phyloP scores from a whole-genome alignment of 2,329 filamentous ascomycete species.

The Aspergillus proliferans region DNA sequence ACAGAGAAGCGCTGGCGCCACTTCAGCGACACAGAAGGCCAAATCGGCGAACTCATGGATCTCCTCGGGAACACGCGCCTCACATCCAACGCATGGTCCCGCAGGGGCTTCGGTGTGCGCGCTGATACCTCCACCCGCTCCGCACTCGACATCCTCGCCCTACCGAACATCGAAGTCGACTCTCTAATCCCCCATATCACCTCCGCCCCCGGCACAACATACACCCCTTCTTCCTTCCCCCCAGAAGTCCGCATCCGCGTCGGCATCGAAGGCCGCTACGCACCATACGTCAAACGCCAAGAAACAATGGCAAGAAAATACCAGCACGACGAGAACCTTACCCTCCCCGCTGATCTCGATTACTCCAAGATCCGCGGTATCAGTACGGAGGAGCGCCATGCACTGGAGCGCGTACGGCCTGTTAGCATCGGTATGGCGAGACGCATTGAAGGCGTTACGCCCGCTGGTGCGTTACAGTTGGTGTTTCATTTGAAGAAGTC shows the following conservation, averaged over 20 bases:
- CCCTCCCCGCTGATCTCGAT: constrained; percentile 67
- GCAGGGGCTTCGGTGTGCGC: constrained; percentile 63
- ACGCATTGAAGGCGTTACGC: constrained; percentile 68
- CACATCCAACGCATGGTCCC: constrained; percentile 60
- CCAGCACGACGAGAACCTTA: constrained; percentile 67
- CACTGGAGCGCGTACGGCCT: constrained; percentile 64
- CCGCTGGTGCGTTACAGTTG: constrained; percentile 39
- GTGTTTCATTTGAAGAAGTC: constrained; percentile 36
- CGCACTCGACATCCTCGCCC: constrained; percentile 72
- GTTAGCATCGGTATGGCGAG: constrained; percentile 85
- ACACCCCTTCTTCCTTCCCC: constrained; percentile 47
- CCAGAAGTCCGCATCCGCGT: constrained; percentile 61
- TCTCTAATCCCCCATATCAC: constrained; percentile 52
- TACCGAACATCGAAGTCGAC: constrained; percentile 55
- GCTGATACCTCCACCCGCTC: constrained; percentile 61
- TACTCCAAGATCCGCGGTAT: constrained; percentile 69
- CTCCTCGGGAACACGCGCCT: constrained; percentile 55
- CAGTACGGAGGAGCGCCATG: constrained; percentile 69
- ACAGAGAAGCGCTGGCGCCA: constrained; percentile 68
- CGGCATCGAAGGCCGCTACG: constrained; percentile 75
- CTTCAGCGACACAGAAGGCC: constrained; percentile 59
- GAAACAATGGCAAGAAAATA: constrained; percentile 60
- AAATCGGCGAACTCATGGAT: constrained; percentile 61
- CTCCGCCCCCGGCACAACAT: constrained; percentile 19
- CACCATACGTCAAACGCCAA: constrained; percentile 76